phyloP scores from a whole-genome alignment of 2,329 filamentous ascomycete species.

The Talaromyces atroroseus region DNA sequence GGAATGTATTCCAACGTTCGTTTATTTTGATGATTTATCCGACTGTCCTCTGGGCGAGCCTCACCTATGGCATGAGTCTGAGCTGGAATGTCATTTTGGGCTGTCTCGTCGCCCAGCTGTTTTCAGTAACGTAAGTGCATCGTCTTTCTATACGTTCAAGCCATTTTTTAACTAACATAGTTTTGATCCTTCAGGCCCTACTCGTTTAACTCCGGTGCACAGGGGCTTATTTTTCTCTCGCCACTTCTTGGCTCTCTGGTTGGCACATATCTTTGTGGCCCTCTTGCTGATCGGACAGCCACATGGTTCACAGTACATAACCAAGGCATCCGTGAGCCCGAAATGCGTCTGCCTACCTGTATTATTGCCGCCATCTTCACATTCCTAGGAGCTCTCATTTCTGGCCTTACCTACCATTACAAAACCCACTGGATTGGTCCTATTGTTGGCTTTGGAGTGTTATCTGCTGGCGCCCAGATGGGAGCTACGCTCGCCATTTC shows the following conservation, averaged over 20 bases:
- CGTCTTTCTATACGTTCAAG: too few relatives aligned
- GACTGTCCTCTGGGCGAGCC: constrained; percentile 23
- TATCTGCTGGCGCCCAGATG: constrained; percentile 25
- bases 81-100: constrained; percentile 28
- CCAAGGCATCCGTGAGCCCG: neutral
- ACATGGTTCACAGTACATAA: neutral
- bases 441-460: constrained; percentile 21
- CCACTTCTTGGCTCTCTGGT: neutral
- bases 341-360: constrained; percentile 21
- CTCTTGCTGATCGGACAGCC: neutral
- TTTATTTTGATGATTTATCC: constrained; percentile 21
- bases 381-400: constrained; percentile 20
- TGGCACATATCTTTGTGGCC: neutral
- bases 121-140: neutral
- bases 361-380: constrained; percentile 22
- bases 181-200: neutral
- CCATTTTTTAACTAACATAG: too few relatives aligned
- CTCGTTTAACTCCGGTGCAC: neutral
- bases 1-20: constrained; percentile 18
- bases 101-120: constrained; percentile 20
- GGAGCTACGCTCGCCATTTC: constrained; percentile 23
- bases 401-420: constrained; percentile 19
- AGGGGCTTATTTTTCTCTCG: neutral
- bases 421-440: constrained; percentile 19
- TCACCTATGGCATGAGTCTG: constrained; percentile 21